Evolutionary conservation across 2,329 filamentous ascomycete species (phyloP).

Genomic region (Lecanosticta acicola): DNA sequence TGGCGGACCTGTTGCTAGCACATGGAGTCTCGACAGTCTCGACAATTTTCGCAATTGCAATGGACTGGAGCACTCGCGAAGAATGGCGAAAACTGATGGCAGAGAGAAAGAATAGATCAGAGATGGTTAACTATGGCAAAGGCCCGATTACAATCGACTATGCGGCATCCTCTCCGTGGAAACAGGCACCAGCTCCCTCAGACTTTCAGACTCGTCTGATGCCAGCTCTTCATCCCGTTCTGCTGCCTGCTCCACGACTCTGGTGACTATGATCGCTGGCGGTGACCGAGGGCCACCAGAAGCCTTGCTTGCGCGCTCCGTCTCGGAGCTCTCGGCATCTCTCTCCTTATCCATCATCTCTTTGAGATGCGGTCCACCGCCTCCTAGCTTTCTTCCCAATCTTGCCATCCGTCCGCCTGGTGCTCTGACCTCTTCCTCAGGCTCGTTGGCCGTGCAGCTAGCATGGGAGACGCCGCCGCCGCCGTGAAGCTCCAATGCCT

Average conservation of each 20-base stretch:
- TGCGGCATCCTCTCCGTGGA: background rate
- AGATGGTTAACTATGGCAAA: no score
- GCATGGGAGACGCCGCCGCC: conserved; percentile 12
- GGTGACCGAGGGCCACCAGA: background rate
- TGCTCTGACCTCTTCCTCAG: conserved; percentile 1
- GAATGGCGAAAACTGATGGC: no score
- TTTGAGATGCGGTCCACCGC: conserved; percentile 2
- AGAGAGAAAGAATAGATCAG: no score
- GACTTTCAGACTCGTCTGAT: conserved; percentile 12
- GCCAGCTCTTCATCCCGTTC: conserved; percentile 10
- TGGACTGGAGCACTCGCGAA: no score
- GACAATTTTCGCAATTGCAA: no score
- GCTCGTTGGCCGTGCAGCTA: conserved; percentile 7
- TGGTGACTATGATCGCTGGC: conserved; percentile 16
- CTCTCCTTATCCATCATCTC: conserved; percentile 9
- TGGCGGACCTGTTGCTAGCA: no score
- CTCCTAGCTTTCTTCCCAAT: conserved; percentile 5
- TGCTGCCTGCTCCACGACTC: conserved; percentile 17
- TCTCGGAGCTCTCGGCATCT: conserved; percentile 5
- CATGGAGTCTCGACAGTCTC: no score
- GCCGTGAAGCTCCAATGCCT: conserved; percentile 12
- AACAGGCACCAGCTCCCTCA: conserved; percentile 9
- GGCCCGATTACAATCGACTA: background rate
- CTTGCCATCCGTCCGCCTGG: background rate
- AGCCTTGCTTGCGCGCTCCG: background rate